Evolutionary conservation across 192 early-diverging fungal genomes (phyloP), one percentile per base, ranked within the genome.

Genomic region (Backusella mclennaniae): DNA sequence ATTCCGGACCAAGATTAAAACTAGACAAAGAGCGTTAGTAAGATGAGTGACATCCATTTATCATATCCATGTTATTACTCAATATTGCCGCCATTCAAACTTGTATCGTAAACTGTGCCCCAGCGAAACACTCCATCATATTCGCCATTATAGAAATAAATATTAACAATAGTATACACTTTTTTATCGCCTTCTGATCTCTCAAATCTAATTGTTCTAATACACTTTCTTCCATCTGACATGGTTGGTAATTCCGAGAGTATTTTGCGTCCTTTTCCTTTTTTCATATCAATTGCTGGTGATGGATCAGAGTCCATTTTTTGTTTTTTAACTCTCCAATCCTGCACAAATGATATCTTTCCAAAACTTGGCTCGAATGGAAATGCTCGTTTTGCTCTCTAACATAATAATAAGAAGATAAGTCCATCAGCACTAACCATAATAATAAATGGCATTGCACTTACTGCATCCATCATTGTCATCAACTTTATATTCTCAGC

Each of bases 191-290:
- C 83, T 69, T 86, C 87, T 14, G 78, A 74, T 38, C 84, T 86
- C 23, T 91, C 87, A 79, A 92, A 93, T 35, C 92, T 91, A 78
- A 93, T 81, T 17, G 91, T 93, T n/a, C 92, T 87, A 17, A 91
- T 80, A 21, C 89, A 88, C 36, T 87, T 87, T 39, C 89, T 84
- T 19, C 90, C 91, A 75, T 90, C 91, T 21, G 88, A 63, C 35
- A 89, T 74, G 7, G 76, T 14, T 6, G 84, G 77, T 67, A 83
- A 83, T 53, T 88, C 86, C 4, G 36, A 33, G 33, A 74, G 14
- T 8, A 15, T 35, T 26, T 77, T 77, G 6, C 76, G 76, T 19
- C 79, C 82, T 76, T 87, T 87, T 26, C 77, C 77, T 71, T 85
- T 85, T 35, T 87, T 87, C 26, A 73, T 76, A 35, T 88, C 87